A percentile compares a stretch with the other conserved stretches of the same genome.
Conservation (phyloP, 257 asterid genomes). For the Solanum chiquidenum region DNA sequence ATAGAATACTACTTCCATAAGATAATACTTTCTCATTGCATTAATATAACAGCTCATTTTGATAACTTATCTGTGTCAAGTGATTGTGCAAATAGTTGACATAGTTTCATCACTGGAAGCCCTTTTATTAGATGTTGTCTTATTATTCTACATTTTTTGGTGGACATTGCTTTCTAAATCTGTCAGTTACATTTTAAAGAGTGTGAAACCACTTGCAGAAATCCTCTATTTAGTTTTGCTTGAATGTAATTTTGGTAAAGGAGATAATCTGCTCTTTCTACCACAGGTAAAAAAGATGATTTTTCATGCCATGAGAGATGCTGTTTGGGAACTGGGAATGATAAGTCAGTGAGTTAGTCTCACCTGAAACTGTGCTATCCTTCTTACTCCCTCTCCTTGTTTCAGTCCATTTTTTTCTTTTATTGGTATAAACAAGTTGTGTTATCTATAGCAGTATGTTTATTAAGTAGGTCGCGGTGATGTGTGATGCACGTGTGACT, state of each 20-base stretch:
- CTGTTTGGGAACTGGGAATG: slow-evolving; percentile 21
- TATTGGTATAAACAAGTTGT: background rate
- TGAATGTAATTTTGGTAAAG: background rate
- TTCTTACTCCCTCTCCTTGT: background rate
- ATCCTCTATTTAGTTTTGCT: background rate
- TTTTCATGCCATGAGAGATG: slow-evolving; percentile 31
- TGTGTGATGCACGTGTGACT: background rate
- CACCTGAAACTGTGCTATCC: background rate
- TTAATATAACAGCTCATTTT: background rate
- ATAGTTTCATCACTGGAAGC: background rate
- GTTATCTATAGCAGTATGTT: background rate
- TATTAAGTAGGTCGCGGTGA: background rate
- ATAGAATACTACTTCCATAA: background rate
- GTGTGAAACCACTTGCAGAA: background rate
- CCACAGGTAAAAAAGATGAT: slow-evolving; percentile 58
- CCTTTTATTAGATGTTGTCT: background rate
- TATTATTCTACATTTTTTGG: background rate
- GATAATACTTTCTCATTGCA: background rate
- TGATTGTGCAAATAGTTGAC: background rate
- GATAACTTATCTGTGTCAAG: background rate
- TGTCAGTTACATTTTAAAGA: background rate
- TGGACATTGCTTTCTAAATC: background rate
- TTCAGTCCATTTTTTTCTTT: background rate
- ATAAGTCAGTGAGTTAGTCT: background rate
- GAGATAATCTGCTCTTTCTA: background rate